Base-by-base conservation (phyloP, 306 rosid genomes). In the Rosa chinensis region DNA sequence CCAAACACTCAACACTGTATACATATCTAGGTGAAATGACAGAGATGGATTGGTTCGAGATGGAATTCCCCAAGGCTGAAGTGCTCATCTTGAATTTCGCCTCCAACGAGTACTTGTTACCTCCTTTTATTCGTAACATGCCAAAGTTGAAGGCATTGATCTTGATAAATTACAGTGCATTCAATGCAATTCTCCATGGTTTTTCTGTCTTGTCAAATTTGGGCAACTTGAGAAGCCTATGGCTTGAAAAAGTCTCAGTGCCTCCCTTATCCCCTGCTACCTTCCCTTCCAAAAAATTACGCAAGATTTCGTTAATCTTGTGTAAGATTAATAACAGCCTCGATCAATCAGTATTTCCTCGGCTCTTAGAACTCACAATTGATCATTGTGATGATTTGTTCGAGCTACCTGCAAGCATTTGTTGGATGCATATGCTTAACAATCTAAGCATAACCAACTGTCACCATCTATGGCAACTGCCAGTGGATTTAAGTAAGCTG, bases 171-270 rank as follows among this genome's bases (percentile, higher is more conserved):
- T 79, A 87, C 20, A 77, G 88, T 78, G 83, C 92, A 16, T 77
- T 89, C 7, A 91, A 79, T 78, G 90, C 99, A 14, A 58, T 72
- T 43, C 90, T 94, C 59, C 61, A 79, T 39, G 92, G 89, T 66
- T 80, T 83, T 43, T 84, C 89, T 1, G 80, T 92, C 37, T 86
- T 91, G 50, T 39, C 85, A 16, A 82, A 82, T 66, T 71, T 89
- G 78, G n/a, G 71, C 17, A 81, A 83, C 78, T 76, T 92, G 73
- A 89, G 87, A 76, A 90, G 95, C 85, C 89, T 94, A 16, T 94
- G 97, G 99, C 97, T 94, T 40, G 99, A 94, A 82, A 94, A 91
- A 55, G 86, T 91, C 39, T 84, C 87, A 4, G 85, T 87, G 47
- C 93, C 97, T 5, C 85, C 82, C 10, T 81, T 91, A 21, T 84